These are phyloP conservation scores for Hippophae gyantsensis DNA, from an alignment of 306 rosid species.

Conservation along the genomic window DNA sequence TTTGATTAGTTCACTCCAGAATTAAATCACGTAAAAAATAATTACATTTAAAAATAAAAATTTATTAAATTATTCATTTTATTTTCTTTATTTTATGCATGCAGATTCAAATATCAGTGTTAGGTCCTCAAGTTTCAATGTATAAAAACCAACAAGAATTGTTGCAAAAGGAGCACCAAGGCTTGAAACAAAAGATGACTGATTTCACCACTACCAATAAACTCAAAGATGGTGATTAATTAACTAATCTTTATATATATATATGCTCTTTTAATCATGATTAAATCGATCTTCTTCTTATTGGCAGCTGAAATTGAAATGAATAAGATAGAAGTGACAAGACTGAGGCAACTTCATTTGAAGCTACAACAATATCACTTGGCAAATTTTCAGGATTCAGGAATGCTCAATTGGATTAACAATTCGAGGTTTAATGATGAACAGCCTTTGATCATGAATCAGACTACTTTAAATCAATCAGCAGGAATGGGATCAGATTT, in stretches of 20 bases:
- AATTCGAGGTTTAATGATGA: background rate
- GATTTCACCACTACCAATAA: slow-evolving; percentile 1
- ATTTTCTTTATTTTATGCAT: background rate
- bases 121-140: slow-evolving; percentile 28
- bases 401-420: background rate
- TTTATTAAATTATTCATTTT: no score
- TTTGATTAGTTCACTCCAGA: no score
- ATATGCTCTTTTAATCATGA: background rate
- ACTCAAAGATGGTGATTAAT: slow-evolving; percentile 31
- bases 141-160: slow-evolving; percentile 2
- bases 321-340: slow-evolving; percentile 31
- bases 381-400: background rate
- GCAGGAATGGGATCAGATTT: background rate
- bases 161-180: slow-evolving; percentile 27
- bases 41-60: no score
- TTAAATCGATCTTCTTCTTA: background rate
- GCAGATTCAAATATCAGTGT: slow-evolving; percentile 27
- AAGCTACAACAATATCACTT: slow-evolving; percentile 8
- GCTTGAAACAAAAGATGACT: slow-evolving; percentile 23
- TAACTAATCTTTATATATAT: no score
- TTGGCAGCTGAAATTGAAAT: slow-evolving; percentile 36
- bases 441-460: background rate
- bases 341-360: slow-evolving; percentile 20
- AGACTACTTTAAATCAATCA: background rate
- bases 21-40: no score